Base-by-base conservation (phyloP, 2,329 filamentous ascomycete genomes). In the Purpureocillium lavendulum region DNA sequence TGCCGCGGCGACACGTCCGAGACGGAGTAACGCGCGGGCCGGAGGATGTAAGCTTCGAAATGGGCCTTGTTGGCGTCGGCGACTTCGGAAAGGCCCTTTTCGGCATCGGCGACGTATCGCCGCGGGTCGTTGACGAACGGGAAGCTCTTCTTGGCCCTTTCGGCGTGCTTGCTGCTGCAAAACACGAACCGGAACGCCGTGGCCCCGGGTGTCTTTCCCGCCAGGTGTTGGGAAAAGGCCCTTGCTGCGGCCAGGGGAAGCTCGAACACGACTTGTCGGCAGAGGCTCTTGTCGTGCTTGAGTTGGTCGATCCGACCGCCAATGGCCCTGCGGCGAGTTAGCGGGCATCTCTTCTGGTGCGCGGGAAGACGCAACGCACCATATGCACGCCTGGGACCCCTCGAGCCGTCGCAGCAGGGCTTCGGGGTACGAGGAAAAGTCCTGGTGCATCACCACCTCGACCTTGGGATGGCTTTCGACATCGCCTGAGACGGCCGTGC, bases 341-440 rank as follows among this genome's bases (percentile, higher is more conserved):
- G n/a, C n/a, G n/a, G n/a, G n/a, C n/a, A n/a, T n/a, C n/a, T n/a
- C 21, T 6, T 6, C 10, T 11, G 33, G 14, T 4, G 8, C 3
- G 8, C 7, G 6, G 16, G 8, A 9, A 13, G 14, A 7, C 9
- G 24, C 26, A 21, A n/a, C n/a, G n/a, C 72, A 80, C 81, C 81
- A 85, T 18, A 85, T 67, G 49, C 76, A 81, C 1, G 72, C 79
- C 33, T 77, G 67, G 1, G 77, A 77, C 13, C 75, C 79, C 11
- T 66, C 55, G 1, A 62, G 62, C 17, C 49, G 48, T 32, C 44
- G 43, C 40, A 63, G 40, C 21, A 62, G 37, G 4, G 56, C 57
- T 7, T 56, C 55, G 1, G 74, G 65, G 47, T 73, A 79, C 1
- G 57, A 49, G 7, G 64, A 60, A 54, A 80, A 80, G 52, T 80